Conservation (phyloP, 129 eudicot genomes). For the Logfia minima region DNA sequence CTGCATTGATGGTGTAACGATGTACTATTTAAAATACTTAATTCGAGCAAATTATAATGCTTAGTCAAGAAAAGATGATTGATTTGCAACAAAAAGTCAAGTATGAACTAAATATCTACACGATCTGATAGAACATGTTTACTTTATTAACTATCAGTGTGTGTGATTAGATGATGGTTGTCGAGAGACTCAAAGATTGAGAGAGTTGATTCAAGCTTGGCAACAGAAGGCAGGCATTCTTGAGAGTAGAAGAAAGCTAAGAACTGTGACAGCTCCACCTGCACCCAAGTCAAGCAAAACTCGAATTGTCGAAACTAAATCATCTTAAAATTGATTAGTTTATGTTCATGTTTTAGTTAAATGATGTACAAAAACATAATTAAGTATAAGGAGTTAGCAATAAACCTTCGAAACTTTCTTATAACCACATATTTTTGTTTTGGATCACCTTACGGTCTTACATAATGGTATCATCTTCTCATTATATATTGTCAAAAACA, state of each 20-base stretch:
- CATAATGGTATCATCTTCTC: not conserved
- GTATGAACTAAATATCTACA: not conserved
- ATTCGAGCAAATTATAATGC: not conserved
- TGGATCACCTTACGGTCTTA: not conserved
- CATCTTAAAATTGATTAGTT: not conserved
- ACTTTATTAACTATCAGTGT: not conserved
- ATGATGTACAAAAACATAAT: too few species aligned
- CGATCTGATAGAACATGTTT: not conserved
- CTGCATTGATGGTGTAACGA: not conserved
- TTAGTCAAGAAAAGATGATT: not conserved
- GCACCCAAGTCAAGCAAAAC: constrained; percentile 24
- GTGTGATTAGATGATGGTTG: constrained; percentile 15
- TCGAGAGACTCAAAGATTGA: not conserved
- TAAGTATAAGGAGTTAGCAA: too few species aligned
- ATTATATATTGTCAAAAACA: too few species aligned
- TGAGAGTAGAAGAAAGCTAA: constrained; percentile 25
- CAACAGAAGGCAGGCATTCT: not conserved
- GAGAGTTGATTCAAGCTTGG: constrained; percentile 31
- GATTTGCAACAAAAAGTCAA: not conserved
- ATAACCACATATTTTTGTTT: too few species aligned
- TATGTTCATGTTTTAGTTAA: not conserved
- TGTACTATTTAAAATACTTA: not conserved
- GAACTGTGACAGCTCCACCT: constrained; percentile 30
- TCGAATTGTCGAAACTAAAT: not conserved
- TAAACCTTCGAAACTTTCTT: too few species aligned